phyloP scores from a whole-genome alignment of 2,329 filamentous ascomycete genomes.

The Apiospora arundinis region DNA sequence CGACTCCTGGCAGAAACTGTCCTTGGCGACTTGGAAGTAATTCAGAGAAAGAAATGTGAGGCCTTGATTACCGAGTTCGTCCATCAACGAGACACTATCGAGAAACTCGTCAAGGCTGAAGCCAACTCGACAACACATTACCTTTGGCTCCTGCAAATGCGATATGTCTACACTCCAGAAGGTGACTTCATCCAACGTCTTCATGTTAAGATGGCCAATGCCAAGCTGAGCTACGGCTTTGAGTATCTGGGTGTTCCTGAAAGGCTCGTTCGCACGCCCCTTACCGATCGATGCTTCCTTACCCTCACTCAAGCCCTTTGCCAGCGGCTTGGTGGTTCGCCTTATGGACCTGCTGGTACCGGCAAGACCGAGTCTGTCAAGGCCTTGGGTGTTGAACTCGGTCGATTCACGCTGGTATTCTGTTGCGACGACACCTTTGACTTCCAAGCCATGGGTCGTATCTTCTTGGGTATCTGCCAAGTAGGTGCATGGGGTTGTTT shows the following conservation, averaged over 20 bases:
- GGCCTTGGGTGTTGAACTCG: constrained; percentile 92
- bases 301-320: constrained; percentile 95
- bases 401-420: constrained; percentile 97
- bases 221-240: constrained; percentile 93
- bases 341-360: constrained; percentile 95
- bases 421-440: constrained; percentile 99
- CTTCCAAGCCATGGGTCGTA: constrained; percentile 99
- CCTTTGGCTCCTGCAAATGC: constrained; percentile 95
- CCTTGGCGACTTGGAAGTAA: constrained; percentile 83
- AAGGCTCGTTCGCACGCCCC: constrained; percentile 91
- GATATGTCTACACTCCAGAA: constrained; percentile 85
- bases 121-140: constrained; percentile 82
- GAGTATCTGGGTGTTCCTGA: constrained; percentile 98
- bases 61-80: constrained; percentile 99
- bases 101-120: constrained; percentile 78
- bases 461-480: constrained; percentile 98
- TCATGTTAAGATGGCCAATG: constrained; percentile 95
- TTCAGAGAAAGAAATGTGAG: constrained; percentile 95
- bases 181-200: constrained; percentile 85
- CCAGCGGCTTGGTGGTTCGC: constrained; percentile 93
- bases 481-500: constrained; percentile 99
- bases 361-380: constrained; percentile 99
- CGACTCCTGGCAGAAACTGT: constrained; percentile 88
- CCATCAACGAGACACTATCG: constrained; percentile 92
- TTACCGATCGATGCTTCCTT: constrained; percentile 98